phyloP scores from a whole-genome alignment of 768 basidiomycete species.

The Trametes cubensis region DNA sequence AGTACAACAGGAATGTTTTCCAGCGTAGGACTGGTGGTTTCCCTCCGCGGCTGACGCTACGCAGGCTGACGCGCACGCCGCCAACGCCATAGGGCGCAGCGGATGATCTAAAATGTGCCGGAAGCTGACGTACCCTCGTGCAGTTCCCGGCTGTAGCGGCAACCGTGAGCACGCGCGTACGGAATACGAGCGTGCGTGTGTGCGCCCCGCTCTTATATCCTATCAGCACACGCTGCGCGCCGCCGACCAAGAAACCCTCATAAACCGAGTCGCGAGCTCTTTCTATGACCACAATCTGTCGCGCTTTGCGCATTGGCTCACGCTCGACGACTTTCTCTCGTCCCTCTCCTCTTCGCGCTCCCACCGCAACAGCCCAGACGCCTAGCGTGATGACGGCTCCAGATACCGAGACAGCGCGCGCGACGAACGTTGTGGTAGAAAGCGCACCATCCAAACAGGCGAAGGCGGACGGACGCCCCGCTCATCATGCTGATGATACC shows the following conservation, averaged over 20 bases:
- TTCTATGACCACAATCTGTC: constrained; percentile 6
- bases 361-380: no score
- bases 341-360: not conserved
- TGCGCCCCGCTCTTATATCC: no score
- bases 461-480: constrained; percentile 13
- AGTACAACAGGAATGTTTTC: no score
- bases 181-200: no score
- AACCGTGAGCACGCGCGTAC: no score
- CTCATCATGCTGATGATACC: constrained; percentile 23
- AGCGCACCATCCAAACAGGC: constrained; percentile 11
- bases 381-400: not conserved
- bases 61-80: no score
- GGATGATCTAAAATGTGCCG: no score
- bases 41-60: no score
- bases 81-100: no score
- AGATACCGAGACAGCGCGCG: not conserved
- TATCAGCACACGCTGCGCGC: not conserved
- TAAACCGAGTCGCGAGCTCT: not conserved
- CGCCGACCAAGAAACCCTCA: not conserved
- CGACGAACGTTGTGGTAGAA: constrained; percentile 7
- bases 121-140: no score
- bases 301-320: not conserved
- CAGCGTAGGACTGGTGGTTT: no score
- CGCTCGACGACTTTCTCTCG: not conserved
- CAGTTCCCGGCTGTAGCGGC: no score